Evolutionary conservation across 306 rosid genomes (phyloP).

Genomic region (Citrullus mucosospermus): DNA sequence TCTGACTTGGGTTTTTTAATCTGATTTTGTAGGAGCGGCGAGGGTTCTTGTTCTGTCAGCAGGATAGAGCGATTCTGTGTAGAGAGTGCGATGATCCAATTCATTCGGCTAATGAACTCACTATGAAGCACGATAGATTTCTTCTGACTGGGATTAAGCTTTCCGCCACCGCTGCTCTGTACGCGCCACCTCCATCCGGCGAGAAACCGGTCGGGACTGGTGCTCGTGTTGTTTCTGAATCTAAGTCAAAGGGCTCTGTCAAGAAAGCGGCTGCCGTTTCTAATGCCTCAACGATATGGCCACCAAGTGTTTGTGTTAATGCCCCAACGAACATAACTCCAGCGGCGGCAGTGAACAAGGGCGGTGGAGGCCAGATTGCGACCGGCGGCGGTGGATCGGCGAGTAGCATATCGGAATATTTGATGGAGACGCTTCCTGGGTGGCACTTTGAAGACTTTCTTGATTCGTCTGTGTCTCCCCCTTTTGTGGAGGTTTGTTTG

Average conservation of each 20-base stretch:
- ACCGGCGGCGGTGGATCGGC: conserved; percentile 15
- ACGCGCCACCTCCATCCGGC: conserved; percentile 16
- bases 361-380: neutral
- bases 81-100: conserved; percentile 59
- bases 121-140: conserved; percentile 64
- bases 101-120: conserved; percentile 65
- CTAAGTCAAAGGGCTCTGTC: conserved; percentile 2
- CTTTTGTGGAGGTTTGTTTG: neutral
- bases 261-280: conserved; percentile 10
- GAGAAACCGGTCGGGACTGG: neutral
- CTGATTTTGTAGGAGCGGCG: conserved; percentile 43
- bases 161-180: conserved; percentile 29
- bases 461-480: conserved; percentile 28
- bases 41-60: conserved; percentile 76
- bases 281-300: conserved; percentile 11
- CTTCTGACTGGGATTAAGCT: conserved; percentile 71
- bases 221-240: conserved; percentile 11
- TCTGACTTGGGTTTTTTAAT: neutral
- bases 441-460: conserved; percentile 91
- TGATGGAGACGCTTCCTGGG: conserved; percentile 85
- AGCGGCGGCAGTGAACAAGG: neutral
- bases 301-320: conserved; percentile 16
- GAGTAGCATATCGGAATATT: conserved; percentile 69
- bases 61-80: conserved; percentile 82
- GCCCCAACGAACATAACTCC: conserved; percentile 10